These are phyloP conservation scores for Diatrype stigma DNA, from an alignment of 2,329 filamentous ascomycete species.

Conservation along the genomic window DNA sequence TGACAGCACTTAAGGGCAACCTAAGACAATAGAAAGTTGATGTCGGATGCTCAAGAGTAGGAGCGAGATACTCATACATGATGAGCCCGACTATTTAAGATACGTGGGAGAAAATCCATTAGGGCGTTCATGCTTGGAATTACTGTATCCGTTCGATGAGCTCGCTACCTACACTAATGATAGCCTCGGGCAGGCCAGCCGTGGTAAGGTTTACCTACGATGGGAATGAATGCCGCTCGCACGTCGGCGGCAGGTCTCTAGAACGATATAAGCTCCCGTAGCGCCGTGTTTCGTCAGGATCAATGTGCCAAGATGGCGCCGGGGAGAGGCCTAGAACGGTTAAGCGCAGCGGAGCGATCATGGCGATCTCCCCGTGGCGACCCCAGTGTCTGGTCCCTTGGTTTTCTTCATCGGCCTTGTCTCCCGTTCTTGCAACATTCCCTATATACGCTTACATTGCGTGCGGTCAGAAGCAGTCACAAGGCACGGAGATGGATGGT, in stretches of 20 bases:
- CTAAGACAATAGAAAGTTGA: background rate
- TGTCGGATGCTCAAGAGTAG: background rate
- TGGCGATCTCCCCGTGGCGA: background rate
- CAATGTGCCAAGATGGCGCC: background rate
- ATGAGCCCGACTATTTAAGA: background rate
- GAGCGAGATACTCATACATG: background rate
- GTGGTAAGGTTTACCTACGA: background rate
- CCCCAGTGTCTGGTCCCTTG: background rate
- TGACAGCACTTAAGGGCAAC: no score
- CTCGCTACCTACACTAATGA: background rate
- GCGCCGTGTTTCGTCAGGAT: background rate
- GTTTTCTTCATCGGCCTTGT: background rate
- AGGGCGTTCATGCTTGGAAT: no score
- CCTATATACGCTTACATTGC: background rate
- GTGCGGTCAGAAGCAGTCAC: background rate
- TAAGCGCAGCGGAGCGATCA: background rate
- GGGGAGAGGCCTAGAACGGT: background rate
- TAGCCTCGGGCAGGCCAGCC: background rate
- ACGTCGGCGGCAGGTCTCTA: background rate
- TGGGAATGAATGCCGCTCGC: background rate
- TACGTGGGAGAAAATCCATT: background rate
- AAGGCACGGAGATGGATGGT: background rate
- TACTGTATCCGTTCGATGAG: background rate
- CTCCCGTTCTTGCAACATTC: background rate
- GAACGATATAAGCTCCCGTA: background rate